A percentile compares a stretch with the other conserved stretches of the same genome.
Evolutionary conservation across 2,329 filamentous ascomycete species (phyloP).

Genomic region (Calonectria pseudoturangicola): DNA sequence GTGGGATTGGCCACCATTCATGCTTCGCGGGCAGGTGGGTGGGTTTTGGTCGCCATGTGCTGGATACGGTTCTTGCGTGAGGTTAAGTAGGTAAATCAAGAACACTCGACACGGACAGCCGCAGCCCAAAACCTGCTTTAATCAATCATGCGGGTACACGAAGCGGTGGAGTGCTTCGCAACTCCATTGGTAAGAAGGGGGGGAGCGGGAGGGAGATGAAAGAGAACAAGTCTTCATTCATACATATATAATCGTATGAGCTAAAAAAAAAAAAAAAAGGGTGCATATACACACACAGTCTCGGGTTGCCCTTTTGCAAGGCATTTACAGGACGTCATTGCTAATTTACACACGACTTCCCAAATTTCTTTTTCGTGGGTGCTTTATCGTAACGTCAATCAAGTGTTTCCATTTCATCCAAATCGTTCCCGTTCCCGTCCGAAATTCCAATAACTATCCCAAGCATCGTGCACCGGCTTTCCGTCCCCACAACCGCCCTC

Average conservation of each 20-base stretch:
- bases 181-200: neutral
- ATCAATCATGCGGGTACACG: neutral
- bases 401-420: conserved; percentile 25
- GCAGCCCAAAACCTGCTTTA: neutral
- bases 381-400: conserved; percentile 22
- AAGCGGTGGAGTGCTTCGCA: neutral
- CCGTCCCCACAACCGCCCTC: neutral
- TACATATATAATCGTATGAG: conserved; percentile 5
- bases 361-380: conserved; percentile 23
- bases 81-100: neutral
- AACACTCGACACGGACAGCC: neutral
- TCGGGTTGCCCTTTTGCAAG: conserved; percentile 29
- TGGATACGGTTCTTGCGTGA: conserved; percentile 3
- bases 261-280: neutral
- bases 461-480: neutral
- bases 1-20: neutral
- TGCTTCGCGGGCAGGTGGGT: neutral
- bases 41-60: neutral
- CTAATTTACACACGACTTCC: conserved; percentile 17
- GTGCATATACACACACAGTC: conserved; percentile 26
- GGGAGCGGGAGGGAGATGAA: neutral
- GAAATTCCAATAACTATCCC: conserved; percentile 9
- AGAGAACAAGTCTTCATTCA: neutral
- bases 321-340: conserved; percentile 3
- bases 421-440: conserved; percentile 16